These are phyloP conservation scores for Stromatinia cepivora DNA, from an alignment of 2,329 filamentous ascomycete species.

Conservation along the genomic window DNA sequence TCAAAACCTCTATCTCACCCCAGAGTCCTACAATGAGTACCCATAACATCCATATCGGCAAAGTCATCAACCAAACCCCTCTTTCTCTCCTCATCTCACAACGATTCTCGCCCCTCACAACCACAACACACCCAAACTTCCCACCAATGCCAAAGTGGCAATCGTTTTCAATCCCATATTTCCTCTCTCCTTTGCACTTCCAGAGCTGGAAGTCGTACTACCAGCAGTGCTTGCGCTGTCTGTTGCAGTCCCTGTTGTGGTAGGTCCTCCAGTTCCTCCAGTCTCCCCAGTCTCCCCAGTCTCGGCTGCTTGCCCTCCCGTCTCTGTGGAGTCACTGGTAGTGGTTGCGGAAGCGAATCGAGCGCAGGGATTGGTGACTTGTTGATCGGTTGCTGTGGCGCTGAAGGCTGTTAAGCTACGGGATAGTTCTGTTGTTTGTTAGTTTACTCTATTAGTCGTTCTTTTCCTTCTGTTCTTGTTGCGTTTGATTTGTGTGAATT, in stretches of 20 bases:
- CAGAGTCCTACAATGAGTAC: not conserved
- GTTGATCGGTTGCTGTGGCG: constrained; percentile 8
- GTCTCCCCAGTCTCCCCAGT: not conserved
- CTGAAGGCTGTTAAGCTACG: constrained; percentile 12
- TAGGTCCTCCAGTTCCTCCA: not conserved
- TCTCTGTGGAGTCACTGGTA: not conserved
- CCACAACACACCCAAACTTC: constrained; percentile 16
- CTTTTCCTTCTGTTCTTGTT: not conserved
- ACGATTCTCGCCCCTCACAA: constrained; percentile 1
- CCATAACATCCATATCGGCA: constrained; percentile 10
- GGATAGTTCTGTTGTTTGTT: constrained; percentile 6
- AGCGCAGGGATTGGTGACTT: constrained; percentile 18
- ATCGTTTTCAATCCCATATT: constrained; percentile 9
- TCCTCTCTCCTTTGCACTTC: not conserved
- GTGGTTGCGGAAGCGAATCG: not conserved
- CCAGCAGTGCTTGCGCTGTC: not conserved
- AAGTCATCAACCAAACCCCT: constrained; percentile 1
- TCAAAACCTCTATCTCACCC: not conserved
- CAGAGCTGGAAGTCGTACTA: constrained; percentile 4
- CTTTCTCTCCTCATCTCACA: not conserved
- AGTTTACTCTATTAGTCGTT: not conserved
- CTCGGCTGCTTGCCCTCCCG: not conserved
- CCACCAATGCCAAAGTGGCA: constrained; percentile 6
- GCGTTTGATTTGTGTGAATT: not conserved
- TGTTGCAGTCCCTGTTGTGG: not conserved